A percentile compares a stretch with the other conserved stretches of the same genome.
These are phyloP conservation scores for Colletotrichum plurivorum DNA, from an alignment of 2,329 filamentous ascomycete genomes.

Conservation along the genomic window DNA sequence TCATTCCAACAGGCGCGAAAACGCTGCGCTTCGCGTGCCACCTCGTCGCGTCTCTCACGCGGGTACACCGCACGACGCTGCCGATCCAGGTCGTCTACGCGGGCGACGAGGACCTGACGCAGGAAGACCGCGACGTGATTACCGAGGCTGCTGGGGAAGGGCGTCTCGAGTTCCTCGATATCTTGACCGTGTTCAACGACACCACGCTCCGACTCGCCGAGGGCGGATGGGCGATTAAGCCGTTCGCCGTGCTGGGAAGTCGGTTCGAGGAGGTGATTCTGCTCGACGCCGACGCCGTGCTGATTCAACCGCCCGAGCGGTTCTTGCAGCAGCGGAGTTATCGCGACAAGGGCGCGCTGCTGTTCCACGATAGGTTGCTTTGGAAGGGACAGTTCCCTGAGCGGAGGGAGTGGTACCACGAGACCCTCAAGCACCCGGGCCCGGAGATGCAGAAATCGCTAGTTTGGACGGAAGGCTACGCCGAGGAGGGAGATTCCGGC, in stretches of 20 bases:
- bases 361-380: constrained; percentile 59
- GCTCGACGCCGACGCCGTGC: constrained; percentile 56
- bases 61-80: constrained; percentile 47
- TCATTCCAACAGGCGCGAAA: constrained; percentile 51
- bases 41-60: constrained; percentile 50
- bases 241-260: constrained; percentile 55
- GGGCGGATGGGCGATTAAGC: constrained; percentile 57
- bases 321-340: constrained; percentile 51
- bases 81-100: constrained; percentile 56
- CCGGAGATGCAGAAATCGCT: constrained; percentile 50
- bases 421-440: constrained; percentile 53
- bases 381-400: constrained; percentile 52
- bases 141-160: constrained; percentile 40
- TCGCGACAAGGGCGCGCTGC: constrained; percentile 49
- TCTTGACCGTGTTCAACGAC: constrained; percentile 52
- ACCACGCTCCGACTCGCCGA: constrained; percentile 45
- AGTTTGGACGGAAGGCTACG: constrained; percentile 56
- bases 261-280: constrained; percentile 54
- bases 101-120: constrained; percentile 49
- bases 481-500: constrained; percentile 59
- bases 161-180: constrained; percentile 50
- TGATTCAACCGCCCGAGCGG: constrained; percentile 52
- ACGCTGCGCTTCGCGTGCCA: constrained; percentile 54
- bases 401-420: constrained; percentile 55
- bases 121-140: constrained; percentile 45